These are phyloP conservation scores for Rhizopogon roseolus DNA, from an alignment of 768 basidiomycete genomes.

Conservation along the genomic window DNA sequence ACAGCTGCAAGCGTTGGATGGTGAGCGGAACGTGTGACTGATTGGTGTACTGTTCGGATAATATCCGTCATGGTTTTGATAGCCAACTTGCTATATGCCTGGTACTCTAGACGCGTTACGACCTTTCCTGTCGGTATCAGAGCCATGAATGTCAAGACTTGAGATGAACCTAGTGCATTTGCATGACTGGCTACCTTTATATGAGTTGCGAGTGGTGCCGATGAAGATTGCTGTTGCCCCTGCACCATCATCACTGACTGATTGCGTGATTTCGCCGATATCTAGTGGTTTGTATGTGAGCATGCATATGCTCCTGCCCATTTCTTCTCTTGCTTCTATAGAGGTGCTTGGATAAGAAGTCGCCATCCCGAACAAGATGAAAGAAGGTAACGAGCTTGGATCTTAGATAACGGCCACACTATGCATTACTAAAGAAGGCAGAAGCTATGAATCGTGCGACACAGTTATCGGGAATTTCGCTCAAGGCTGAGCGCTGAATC, in stretches of 20 bases:
- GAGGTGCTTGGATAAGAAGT: slow-evolving; percentile 19
- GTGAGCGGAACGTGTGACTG: slow-evolving; percentile 40
- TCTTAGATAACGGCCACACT: too few species aligned
- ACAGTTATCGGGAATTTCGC: too few species aligned
- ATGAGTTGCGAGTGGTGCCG: slow-evolving; percentile 83
- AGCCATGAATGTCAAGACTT: slow-evolving; percentile 8
- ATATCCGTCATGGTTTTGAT: slow-evolving; percentile 73
- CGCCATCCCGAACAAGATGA: slow-evolving; percentile 11
- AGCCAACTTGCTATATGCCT: slow-evolving; percentile 77
- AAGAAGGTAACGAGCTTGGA: not conserved
- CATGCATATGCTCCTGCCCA: slow-evolving; percentile 31
- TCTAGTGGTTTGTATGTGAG: slow-evolving; percentile 61
- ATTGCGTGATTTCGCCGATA: slow-evolving; percentile 49
- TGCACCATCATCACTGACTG: slow-evolving; percentile 57
- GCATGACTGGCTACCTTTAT: slow-evolving; percentile 51
- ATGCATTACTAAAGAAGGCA: too few species aligned
- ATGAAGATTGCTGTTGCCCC: slow-evolving; percentile 78
- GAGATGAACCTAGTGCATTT: not conserved
- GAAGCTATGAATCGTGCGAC: too few species aligned
- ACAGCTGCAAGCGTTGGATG: slow-evolving; percentile 20
- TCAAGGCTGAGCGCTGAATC: too few species aligned
- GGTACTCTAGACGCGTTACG: slow-evolving; percentile 74
- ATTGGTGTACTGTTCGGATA: slow-evolving; percentile 39
- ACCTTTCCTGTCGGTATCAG: slow-evolving; percentile 45
- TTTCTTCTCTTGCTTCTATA: slow-evolving; percentile 18